phyloP scores from a whole-genome alignment of 2,329 filamentous ascomycete species.

The Penicillium psychrosexuale region DNA sequence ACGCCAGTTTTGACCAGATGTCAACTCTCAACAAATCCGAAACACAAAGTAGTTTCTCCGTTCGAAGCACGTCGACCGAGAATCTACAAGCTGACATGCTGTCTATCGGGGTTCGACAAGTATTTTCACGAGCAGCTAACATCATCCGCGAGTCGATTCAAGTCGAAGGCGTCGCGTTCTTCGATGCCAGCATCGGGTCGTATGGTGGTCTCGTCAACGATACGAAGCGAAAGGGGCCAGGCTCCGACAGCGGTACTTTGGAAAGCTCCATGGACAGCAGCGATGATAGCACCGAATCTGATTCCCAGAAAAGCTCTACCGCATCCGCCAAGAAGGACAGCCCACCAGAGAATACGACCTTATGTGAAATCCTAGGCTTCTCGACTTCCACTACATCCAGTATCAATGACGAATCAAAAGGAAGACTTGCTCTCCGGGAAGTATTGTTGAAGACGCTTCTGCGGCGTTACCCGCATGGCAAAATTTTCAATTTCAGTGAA shows the following conservation, averaged over 20 bases:
- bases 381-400: constrained; percentile 8
- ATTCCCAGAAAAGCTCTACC: not conserved
- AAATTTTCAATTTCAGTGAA: constrained; percentile 21
- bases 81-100: not conserved
- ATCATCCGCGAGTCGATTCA: constrained; percentile 44
- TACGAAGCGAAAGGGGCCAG: not conserved
- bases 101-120: not conserved
- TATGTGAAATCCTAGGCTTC: constrained; percentile 3
- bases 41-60: not conserved
- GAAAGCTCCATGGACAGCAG: not conserved
- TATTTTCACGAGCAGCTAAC: constrained; percentile 47
- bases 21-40: not conserved
- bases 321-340: not conserved
- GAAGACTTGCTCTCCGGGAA: constrained; percentile 13
- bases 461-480: constrained; percentile 21
- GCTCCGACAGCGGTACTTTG: not conserved
- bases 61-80: not conserved
- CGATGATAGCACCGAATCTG: constrained; percentile 19
- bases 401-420: constrained; percentile 8
- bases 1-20: not conserved
- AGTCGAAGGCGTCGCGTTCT: constrained; percentile 37
- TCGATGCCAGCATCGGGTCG: constrained; percentile 16
- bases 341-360: not conserved
- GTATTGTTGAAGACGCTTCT: constrained; percentile 15
- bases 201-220: constrained; percentile 10